These are phyloP conservation scores for Pleurotus salmoneostramineus DNA, from an alignment of 768 basidiomycete genomes.

Conservation along the genomic window DNA sequence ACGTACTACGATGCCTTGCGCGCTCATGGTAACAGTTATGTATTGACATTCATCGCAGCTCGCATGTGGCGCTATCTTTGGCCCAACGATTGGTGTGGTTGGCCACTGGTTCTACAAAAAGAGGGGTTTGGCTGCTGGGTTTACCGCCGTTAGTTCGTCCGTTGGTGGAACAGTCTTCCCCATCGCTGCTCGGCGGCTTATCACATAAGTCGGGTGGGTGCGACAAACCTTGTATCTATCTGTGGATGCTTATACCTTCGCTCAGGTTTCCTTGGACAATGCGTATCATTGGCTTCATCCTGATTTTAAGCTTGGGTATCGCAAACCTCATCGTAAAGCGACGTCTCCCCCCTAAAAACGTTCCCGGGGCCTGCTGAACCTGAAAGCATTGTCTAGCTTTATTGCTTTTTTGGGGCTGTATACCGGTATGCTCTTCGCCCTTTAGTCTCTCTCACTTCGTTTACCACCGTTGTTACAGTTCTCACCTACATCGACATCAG, in stretches of 20 bases:
- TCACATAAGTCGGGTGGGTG: conserved; percentile 49
- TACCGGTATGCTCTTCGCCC: conserved; percentile 34
- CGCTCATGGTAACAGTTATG: neutral
- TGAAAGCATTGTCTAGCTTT: conserved; percentile 31
- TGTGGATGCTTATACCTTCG: neutral
- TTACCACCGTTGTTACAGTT: conserved; percentile 22
- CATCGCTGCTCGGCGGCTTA: conserved; percentile 48
- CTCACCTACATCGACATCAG: conserved; percentile 57
- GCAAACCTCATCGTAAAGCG: conserved; percentile 43
- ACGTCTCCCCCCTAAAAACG: conserved; percentile 48
- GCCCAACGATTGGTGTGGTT: conserved; percentile 43
- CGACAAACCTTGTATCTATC: neutral
- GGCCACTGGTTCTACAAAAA: conserved; percentile 64
- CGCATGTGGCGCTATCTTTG: conserved; percentile 42
- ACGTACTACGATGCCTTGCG: conserved; percentile 14
- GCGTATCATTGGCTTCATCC: conserved; percentile 58
- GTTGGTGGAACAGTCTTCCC: conserved; percentile 64
- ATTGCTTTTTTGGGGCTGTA: conserved; percentile 59
- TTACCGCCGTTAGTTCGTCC: conserved; percentile 53
- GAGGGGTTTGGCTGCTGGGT: conserved; percentile 49
- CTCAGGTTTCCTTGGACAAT: conserved; percentile 67
- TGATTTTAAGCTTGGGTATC: conserved; percentile 42
- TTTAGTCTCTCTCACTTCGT: neutral
- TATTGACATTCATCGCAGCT: conserved; percentile 14
- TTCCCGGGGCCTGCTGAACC: conserved; percentile 54